A percentile compares a stretch with the other conserved stretches of the same genome.
Evolutionary conservation across 2,329 filamentous ascomycete genomes (phyloP).

Genomic region (Tolypocladium ophioglossoides): DNA sequence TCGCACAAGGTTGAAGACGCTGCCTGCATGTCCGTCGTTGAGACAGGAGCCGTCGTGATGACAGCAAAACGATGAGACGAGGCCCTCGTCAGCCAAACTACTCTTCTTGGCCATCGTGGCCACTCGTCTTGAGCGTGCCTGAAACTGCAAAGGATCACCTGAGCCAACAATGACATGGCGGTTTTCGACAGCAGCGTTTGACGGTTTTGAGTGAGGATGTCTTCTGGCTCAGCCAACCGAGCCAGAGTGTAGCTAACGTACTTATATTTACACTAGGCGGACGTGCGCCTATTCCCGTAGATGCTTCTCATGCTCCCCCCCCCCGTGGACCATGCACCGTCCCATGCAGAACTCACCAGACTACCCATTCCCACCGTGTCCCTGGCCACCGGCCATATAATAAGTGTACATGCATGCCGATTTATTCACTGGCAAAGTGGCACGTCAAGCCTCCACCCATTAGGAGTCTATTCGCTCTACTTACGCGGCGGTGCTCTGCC

Average conservation of each 20-base stretch:
- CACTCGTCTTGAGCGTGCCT: neutral
- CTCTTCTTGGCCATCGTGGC: no score
- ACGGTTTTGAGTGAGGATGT: neutral
- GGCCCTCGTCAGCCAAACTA: no score
- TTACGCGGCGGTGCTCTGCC: conserved; percentile 11
- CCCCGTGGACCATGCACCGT: neutral
- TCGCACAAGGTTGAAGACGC: neutral
- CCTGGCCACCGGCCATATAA: neutral
- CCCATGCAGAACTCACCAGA: neutral
- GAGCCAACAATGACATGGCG: neutral
- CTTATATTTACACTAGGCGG: neutral
- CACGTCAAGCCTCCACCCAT: neutral
- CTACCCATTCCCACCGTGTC: neutral
- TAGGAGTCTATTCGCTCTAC: neutral
- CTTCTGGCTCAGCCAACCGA: neutral
- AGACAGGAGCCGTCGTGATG: neutral
- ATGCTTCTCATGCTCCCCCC: neutral
- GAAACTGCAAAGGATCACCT: neutral
- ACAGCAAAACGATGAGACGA: neutral
- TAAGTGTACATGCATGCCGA: neutral
- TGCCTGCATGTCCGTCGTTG: no score
- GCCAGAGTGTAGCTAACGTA: neutral
- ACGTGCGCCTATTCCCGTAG: neutral
- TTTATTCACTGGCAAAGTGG: neutral
- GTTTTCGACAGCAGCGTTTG: neutral